phyloP scores from a whole-genome alignment of 768 basidiomycete genomes.

The Suillus discolor region DNA sequence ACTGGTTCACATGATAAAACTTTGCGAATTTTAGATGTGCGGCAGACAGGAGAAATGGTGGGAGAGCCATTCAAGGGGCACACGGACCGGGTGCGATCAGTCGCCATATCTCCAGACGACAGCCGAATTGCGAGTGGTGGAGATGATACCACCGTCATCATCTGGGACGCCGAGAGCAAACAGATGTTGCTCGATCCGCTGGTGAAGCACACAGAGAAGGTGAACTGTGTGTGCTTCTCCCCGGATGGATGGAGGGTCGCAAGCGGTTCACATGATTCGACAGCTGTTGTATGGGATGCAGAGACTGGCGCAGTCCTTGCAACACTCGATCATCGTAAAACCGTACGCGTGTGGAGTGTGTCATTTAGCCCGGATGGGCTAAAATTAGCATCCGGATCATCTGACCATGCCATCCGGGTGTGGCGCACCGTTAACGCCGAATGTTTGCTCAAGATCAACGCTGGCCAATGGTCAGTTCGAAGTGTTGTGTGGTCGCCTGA shows the following conservation, averaged over 20 bases:
- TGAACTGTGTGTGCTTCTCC: slow-evolving; percentile 37
- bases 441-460: slow-evolving; percentile 1
- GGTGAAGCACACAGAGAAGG: slow-evolving; percentile 21
- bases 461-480: not conserved
- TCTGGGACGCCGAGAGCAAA: slow-evolving; percentile 9
- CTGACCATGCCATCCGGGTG: not conserved
- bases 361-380: not conserved
- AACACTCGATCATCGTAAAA: not conserved
- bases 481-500: slow-evolving; percentile 11
- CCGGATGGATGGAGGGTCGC: slow-evolving; percentile 44
- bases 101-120: slow-evolving; percentile 8
- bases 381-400: slow-evolving; percentile 4
- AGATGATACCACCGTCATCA: slow-evolving; percentile 1
- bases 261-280: slow-evolving; percentile 39
- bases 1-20: slow-evolving; percentile 32
- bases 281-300: slow-evolving; percentile 10
- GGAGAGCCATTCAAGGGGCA: slow-evolving; percentile 28
- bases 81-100: not conserved
- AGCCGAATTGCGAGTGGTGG: slow-evolving; percentile 7
- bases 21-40: slow-evolving; percentile 30
- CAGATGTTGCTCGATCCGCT: not conserved
- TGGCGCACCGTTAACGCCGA: slow-evolving; percentile 5
- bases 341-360: not conserved
- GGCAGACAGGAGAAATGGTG: slow-evolving; percentile 21
- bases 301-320: slow-evolving; percentile 8